Percentiles rank a stretch among this genome's conserved stretches.
These are phyloP conservation scores for Aspergillus uvarum DNA, from an alignment of 2,329 filamentous ascomycete genomes.

Conservation along the genomic window DNA sequence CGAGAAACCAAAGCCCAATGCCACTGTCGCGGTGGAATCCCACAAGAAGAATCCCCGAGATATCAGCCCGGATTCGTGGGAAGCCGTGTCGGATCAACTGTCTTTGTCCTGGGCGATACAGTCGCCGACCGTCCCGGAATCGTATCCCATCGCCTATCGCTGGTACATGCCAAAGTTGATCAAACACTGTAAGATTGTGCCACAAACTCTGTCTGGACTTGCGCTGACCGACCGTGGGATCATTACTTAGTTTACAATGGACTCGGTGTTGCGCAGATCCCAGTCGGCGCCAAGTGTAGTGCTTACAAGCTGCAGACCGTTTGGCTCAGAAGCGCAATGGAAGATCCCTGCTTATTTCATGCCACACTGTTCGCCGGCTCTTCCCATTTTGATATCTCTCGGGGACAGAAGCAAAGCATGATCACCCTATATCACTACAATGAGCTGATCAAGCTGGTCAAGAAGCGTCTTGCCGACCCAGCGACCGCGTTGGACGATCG, in stretches of 20 bases:
- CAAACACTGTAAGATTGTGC: background rate
- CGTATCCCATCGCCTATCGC: background rate
- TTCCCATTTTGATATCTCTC: background rate
- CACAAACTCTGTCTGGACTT: background rate
- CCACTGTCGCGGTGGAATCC: background rate
- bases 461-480: background rate
- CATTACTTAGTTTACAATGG: background rate
- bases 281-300: background rate
- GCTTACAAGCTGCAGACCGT: background rate
- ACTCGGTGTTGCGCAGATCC: background rate
- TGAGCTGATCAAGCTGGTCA: slow-evolving; percentile 2
- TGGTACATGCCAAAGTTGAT: slow-evolving; percentile 6
- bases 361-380: slow-evolving; percentile 5
- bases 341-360: slow-evolving; percentile 7
- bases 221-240: background rate
- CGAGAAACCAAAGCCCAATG: background rate
- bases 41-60: too few relatives aligned
- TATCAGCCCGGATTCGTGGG: background rate
- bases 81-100: background rate
- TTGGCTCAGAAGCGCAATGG: slow-evolving; percentile 4
- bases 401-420: background rate
- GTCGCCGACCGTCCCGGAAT: background rate
- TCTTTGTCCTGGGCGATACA: background rate
- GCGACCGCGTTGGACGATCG: background rate
- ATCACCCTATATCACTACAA: slow-evolving; percentile 4